These are phyloP conservation scores for Chamaecrista fasciculata DNA, from an alignment of 306 rosid species.

Conservation along the genomic window DNA sequence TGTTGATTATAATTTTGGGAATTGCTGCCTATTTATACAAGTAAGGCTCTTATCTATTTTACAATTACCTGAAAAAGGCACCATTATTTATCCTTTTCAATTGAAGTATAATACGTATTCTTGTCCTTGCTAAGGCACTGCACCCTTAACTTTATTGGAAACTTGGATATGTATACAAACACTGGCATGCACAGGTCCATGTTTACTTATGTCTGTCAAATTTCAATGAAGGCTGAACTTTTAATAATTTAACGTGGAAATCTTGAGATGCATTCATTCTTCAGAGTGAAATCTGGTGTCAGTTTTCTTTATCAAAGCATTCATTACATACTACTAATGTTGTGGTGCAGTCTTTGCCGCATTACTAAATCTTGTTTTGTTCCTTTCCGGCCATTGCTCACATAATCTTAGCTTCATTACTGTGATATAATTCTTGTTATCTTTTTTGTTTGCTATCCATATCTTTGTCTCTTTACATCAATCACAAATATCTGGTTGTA, in stretches of 20 bases:
- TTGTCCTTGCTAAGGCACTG: background rate
- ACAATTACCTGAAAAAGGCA: conserved; percentile 1
- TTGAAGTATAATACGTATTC: background rate
- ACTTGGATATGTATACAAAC: conserved; percentile 8
- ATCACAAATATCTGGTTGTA: conserved; percentile 9
- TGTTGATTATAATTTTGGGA: conserved; percentile 89
- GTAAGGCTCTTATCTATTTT: conserved; percentile 55
- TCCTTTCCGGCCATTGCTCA: background rate
- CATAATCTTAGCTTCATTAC: background rate
- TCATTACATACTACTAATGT: background rate
- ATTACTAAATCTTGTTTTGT: conserved; percentile 2
- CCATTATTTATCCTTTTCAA: background rate
- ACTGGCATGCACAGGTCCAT: background rate
- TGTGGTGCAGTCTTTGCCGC: background rate
- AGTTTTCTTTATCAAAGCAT: conserved; percentile 11
- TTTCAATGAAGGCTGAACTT: background rate
- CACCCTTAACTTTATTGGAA: conserved; percentile 6
- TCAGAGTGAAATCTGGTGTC: background rate
- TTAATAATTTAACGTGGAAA: background rate
- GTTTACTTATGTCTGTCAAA: background rate
- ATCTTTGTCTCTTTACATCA: background rate
- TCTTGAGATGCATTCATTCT: background rate
- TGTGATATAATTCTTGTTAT: background rate
- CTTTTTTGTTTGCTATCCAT: background rate
- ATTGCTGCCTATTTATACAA: conserved; percentile 98